Evolutionary conservation across 345 rosid species (phyloP).

Genomic region (Stellera chamaejasme): DNA sequence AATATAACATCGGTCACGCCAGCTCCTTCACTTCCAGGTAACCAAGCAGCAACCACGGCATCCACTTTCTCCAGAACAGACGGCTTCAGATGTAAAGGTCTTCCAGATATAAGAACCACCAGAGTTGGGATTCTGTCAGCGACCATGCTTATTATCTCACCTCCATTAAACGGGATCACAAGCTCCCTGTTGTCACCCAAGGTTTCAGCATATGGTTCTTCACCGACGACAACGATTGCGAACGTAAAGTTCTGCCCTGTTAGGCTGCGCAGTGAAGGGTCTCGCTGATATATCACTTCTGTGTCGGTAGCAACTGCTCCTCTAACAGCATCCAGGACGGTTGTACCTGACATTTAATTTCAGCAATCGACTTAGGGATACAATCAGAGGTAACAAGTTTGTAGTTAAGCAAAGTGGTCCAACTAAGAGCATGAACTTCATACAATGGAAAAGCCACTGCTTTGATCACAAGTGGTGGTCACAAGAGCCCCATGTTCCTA

Average conservation of each 20-base stretch:
- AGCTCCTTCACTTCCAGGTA: conserved; percentile 75
- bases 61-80: conserved; percentile 46
- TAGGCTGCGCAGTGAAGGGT: conserved; percentile 53
- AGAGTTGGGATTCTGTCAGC: conserved; percentile 59
- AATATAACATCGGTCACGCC: conserved; percentile 64
- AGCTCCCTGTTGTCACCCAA: conserved; percentile 54
- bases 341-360: conserved; percentile 39
- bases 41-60: conserved; percentile 82
- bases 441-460: no score
- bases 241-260: conserved; percentile 34
- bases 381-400: no score
- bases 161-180: conserved; percentile 53
- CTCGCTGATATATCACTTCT: conserved; percentile 50
- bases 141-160: conserved; percentile 32
- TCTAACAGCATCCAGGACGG: conserved; percentile 69
- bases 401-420: no score
- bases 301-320: conserved; percentile 50
- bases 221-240: conserved; percentile 78
- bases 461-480: not conserved
- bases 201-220: conserved; percentile 66
- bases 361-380: no score
- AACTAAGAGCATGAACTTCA: no score
- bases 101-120: conserved; percentile 58
- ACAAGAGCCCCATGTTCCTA: not conserved
- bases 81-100: conserved; percentile 63